Evolutionary conservation across 768 basidiomycete genomes (phyloP), one percentile per base, ranked within the genome.

Genomic region (Hortiboletus campestris): DNA sequence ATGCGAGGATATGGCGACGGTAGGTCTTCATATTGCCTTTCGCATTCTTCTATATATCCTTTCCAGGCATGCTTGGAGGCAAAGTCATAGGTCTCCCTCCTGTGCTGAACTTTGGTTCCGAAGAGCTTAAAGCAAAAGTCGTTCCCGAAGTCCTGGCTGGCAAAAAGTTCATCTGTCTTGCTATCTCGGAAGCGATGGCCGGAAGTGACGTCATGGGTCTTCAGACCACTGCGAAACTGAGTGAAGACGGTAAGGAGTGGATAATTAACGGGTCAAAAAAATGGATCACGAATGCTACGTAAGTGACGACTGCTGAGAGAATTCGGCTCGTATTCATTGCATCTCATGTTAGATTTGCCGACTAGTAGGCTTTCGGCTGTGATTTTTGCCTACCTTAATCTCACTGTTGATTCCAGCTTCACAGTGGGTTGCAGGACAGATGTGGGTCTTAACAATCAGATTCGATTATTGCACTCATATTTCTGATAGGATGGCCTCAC

Each of bases 241-340:
- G 76, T 17, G 81, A 79, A 44, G 88, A 89, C 63, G 88, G 86
- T 32, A 85, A 82, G 60, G 72, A 79, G 62, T 89, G 80, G 78
- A 83, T 83, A 42, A 78, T 91, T 57, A 85, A 84, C 59, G 88
- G 89, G 49, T 88, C 85, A 57, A 92, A 86, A 78, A 86, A 86
- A 73, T 84, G 82, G 83, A 84, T 84, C 63, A 85, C 85, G 28
- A 86, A 85, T 58, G 81, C 78, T 53, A 71, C 71, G 73, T 78
- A 55, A 60, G 76, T 70, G 22, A 38, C 14, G 0, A 22, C 34
- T 25, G n/a, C n/a, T 14, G 8, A n/a, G 12, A 20, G 16, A 49
- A 42, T 25, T 35, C 6, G 40, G 35, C 36, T 35, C 3, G 12
- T 40, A 34, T 34, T 64, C 47, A 65, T 55, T n/a, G 11, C 12